Evolutionary conservation across 208 protist species (phyloP), one percentile per base, ranked within the genome.

Genomic region (Leishmania lainsoni): DNA sequence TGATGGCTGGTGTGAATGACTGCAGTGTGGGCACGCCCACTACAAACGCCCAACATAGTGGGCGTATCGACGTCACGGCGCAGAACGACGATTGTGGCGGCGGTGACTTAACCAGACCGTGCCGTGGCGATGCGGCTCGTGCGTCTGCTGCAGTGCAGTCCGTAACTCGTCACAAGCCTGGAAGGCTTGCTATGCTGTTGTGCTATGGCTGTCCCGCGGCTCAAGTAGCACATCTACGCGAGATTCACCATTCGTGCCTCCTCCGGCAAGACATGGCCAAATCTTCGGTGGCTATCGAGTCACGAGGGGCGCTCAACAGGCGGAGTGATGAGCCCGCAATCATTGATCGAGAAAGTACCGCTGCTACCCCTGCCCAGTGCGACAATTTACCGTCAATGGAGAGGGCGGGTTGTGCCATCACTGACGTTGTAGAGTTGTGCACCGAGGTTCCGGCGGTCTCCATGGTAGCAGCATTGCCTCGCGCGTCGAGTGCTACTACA

Each of bases 151-250:
- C 65, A 45, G 65, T 48, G 35, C 35, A 5, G 65, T 69, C 65
- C 8, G n/a, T 6, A 45, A 2, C 3, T 69, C 35, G 65, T 39
- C 32, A 16, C 17, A 26, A 14, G 9, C 32, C 65, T 26, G 65
- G 45, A 10, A 3, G 16, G 35, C 65, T 10, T 75, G 52, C 20
- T 5, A 10, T 77, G 69, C 49, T 74, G 52, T 35, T 79, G 56
- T 84, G 74, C n/a, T 80, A 80, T 61, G 74, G 66, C 68, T 80
- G 75, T 29, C 74, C 75, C 35, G 61, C 45, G 39, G 39, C 54
- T 45, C 81, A 84, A 52, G 75, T 78, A 6, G 45, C 49, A 42
- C 52, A 76, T 58, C 32, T 79, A 10, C 45, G 59, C 45, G 17
- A n/a, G 48, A 42, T 56, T 65, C n/a, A 20, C 29, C 17, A 56